Conservation (phyloP, 1,284 basidiomycete genomes). For the Ceratobasidium sp. region DNA sequence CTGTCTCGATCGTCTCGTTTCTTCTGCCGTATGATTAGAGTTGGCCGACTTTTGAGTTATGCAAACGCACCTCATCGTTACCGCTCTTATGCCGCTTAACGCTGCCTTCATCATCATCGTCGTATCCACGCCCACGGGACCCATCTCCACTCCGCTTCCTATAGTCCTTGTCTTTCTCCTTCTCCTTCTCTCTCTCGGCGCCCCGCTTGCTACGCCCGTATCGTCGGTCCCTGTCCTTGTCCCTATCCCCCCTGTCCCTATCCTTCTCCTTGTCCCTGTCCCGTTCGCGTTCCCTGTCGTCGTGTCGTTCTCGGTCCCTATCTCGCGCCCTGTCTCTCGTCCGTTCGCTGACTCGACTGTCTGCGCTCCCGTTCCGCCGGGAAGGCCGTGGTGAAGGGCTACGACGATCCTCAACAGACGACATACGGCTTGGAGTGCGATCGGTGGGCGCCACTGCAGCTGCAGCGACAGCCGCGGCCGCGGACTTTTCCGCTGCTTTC, state of each 20-base stretch:
- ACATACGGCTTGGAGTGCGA: conserved; percentile 53
- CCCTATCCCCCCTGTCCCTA: conserved; percentile 50
- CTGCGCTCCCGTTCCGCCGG: conserved; percentile 68
- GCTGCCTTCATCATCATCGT: conserved; percentile 44
- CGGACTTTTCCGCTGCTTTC: conserved; percentile 37
- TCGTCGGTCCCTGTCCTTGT: conserved; percentile 49
- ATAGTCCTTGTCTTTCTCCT: conserved; percentile 50
- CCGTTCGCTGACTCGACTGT: conserved; percentile 72
- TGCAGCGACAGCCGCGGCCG: conserved; percentile 4
- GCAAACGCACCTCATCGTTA: conserved; percentile 33
- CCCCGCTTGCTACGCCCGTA: conserved; percentile 42
- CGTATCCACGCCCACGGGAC: conserved; percentile 39
- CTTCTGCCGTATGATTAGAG: conserved; percentile 12
- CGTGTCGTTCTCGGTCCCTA: conserved; percentile 58
- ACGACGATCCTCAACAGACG: conserved; percentile 62
- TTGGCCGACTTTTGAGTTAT: background rate
- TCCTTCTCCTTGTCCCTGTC: conserved; percentile 58
- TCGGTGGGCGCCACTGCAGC: conserved; percentile 9
- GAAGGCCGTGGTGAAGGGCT: conserved; percentile 73
- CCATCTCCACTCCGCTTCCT: conserved; percentile 37
- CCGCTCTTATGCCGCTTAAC: conserved; percentile 38
- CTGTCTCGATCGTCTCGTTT: conserved; percentile 51
- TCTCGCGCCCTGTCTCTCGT: conserved; percentile 58
- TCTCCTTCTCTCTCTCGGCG: conserved; percentile 50
- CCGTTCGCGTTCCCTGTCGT: conserved; percentile 55